Base-by-base conservation (phyloP, 2,329 filamentous ascomycete species). In the Fusarium agapanthi region DNA sequence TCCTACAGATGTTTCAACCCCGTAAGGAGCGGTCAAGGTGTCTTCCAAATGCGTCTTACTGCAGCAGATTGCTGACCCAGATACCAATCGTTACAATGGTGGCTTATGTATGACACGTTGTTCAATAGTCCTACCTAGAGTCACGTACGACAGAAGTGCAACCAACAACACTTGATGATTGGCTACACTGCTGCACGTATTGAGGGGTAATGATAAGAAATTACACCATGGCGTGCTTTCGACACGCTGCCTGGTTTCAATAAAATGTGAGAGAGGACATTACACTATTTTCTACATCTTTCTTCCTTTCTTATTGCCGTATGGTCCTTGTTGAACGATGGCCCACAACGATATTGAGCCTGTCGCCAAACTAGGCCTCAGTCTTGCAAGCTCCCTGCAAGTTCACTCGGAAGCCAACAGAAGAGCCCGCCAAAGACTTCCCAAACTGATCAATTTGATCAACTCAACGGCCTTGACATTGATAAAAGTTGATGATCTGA, bases 401-500 rank as follows among this genome's bases (percentile, higher is more conserved):
- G 6, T 50, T 11, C 22, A 50, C 0, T 34, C 47, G 2, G 47
- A 50, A 20, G 47, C 22, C 30, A 50, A 50, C 22, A 34, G 22
- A 24, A 50, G 6, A 34, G 47, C 47, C 16, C 12, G 16, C 6
- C 30, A 34, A 0, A 11, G 2, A 2, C 47, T 50, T 24, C 47
- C 47, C 6, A 11, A 50, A 30, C 6, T 50, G 0, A 50, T 34
- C 16, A 34, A 50, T 34, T 2, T 50, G 12, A 34, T 50, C 22
- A 50, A 34, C 12, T 34, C 30, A 0, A 50, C 30, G 0, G 22
- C 47, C 1, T 11, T 34, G 47, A 34, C 30, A 1, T 14, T 50
- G 1, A 50, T 0, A 0, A 50, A 50, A 4, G 6, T 50, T 1
- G 6, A 34, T 4, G 8, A 50, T 20, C 1, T 50, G 1, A 11